A percentile compares a stretch with the other conserved stretches of the same genome.
phyloP scores from a whole-genome alignment of 805 yeast genomes.

The Groenewaldozyma salmanticensis region DNA sequence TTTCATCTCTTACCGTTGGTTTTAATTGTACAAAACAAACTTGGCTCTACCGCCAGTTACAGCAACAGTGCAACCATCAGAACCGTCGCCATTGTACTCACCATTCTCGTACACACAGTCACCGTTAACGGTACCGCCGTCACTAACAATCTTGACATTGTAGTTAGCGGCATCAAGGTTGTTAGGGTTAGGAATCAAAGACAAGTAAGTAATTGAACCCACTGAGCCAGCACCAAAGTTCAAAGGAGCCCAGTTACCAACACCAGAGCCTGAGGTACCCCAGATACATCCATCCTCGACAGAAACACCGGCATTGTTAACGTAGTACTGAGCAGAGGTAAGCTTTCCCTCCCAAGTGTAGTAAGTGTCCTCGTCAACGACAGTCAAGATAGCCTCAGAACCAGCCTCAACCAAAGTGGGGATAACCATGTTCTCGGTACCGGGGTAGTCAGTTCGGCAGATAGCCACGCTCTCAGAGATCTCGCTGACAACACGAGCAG shows the following conservation, averaged over 20 bases:
- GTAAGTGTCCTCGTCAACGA: constrained; percentile 68
- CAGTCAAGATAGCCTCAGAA: constrained; percentile 53
- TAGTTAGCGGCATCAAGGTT: constrained; percentile 57
- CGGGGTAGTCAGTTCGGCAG: constrained; percentile 99
- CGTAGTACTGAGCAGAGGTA: constrained; percentile 95
- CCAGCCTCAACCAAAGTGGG: constrained; percentile 81
- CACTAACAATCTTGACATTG: constrained; percentile 71
- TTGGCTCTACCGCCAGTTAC: constrained; percentile 77
- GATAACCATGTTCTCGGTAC: constrained; percentile 95
- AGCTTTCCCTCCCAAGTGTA: constrained; percentile 70
- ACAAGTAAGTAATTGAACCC: constrained; percentile 64
- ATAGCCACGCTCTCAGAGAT: constrained; percentile 63
- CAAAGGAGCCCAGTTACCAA: constrained; percentile 98
- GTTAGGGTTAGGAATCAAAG: constrained; percentile 94
- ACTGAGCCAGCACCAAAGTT: constrained; percentile 88
- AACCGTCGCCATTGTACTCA: constrained; percentile 50
- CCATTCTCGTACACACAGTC: constrained; percentile 77
- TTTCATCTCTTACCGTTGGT: too few relatives aligned
- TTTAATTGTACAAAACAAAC: constrained; percentile 59
- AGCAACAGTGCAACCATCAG: constrained; percentile 90
- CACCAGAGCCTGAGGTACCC: constrained; percentile 70
- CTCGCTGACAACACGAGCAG: constrained; percentile 61
- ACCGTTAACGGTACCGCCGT: constrained; percentile 56
- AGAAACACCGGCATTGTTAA: constrained; percentile 91
- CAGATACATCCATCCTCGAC: constrained; percentile 88